Conservation (phyloP, 768 basidiomycete genomes). For the Lentinula detonsa region DNA sequence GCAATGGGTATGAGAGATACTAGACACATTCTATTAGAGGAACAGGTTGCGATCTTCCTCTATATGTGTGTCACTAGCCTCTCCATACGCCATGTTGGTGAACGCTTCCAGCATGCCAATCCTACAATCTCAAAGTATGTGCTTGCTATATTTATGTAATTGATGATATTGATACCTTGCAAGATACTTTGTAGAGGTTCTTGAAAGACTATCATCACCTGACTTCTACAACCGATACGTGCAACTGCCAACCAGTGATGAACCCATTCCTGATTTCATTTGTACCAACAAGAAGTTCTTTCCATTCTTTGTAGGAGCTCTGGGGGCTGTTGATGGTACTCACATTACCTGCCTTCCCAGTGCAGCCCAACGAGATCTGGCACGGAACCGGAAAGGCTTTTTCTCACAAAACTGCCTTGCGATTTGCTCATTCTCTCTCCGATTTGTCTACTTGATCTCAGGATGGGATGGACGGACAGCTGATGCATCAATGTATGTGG, state of each 20-base stretch:
- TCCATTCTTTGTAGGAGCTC: slow-evolving; percentile 17
- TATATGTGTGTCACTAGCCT: slow-evolving; percentile 15
- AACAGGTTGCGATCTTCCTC: slow-evolving; percentile 15
- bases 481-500: slow-evolving; percentile 12
- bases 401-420: slow-evolving; percentile 22
- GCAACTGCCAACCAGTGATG: background rate
- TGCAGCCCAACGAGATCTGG: slow-evolving; percentile 7
- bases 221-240: slow-evolving; percentile 7
- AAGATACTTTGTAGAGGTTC: background rate
- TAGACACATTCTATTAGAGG: slow-evolving; percentile 10
- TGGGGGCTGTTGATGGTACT: slow-evolving; percentile 20
- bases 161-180: background rate
- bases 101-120: slow-evolving; percentile 18
- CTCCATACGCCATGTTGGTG: slow-evolving; percentile 13
- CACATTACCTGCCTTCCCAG: slow-evolving; percentile 14
- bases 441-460: slow-evolving; percentile 16
- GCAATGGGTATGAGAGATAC: slow-evolving; percentile 4
- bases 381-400: slow-evolving; percentile 16
- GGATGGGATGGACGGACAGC: slow-evolving; percentile 19
- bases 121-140: slow-evolving; percentile 14
- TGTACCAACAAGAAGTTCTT: slow-evolving; percentile 15
- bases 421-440: slow-evolving; percentile 14
- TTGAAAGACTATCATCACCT: background rate
- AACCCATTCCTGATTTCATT: slow-evolving; percentile 8
- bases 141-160: background rate